Base-by-base conservation (phyloP, 1,284 basidiomycete species). In the Ustanciosporium gigantosporum region DNA sequence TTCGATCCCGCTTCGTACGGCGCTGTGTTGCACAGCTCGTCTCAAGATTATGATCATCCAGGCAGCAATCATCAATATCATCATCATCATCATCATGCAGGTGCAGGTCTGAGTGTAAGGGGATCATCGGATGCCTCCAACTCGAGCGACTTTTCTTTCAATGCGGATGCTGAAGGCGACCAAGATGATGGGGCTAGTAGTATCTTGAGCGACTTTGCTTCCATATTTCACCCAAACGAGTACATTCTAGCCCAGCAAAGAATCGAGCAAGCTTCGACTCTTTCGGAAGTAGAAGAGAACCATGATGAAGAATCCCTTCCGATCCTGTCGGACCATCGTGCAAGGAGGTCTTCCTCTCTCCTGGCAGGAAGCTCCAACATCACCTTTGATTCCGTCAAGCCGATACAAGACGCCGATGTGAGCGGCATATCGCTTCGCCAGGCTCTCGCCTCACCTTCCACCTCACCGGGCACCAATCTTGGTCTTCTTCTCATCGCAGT, bases 201-300 rank as follows among this genome's bases (percentile, higher is more conserved):
- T 46, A 45, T 55, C 11, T 34, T 62, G 22, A 57, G 52, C 43
- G 59, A 62, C 32, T 45, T 62, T 48, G 59, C 48, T 31, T 57
- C 48, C 21, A 62, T 62, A 24, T 62, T 62, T 24, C 59, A 62
- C 21, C 59, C 59, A 13, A 62, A 62, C 45, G 59, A 56, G 36
- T 62, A 62, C 31, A 38, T 62, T 13, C 27, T 37, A 8, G 59
- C 52, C 8, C 65, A 64, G 17, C 44, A 56, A 22, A 42, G 57
- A 24, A 47, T 59, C 21, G 46, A 59, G 13, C 14, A 38, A 11
- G 57, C 48, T 13, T 22, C 35, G 6, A 32, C 45, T 15, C 23
- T 53, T 46, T 20, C 38, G 42, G 17, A 48, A 43, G 5, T 46
- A 32, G n/a, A n/a, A n/a, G n/a, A n/a, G n/a, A n/a, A n/a, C n/a